These are phyloP conservation scores for Orbilia brochopaga DNA, from an alignment of 2,329 filamentous ascomycete genomes.

Conservation along the genomic window DNA sequence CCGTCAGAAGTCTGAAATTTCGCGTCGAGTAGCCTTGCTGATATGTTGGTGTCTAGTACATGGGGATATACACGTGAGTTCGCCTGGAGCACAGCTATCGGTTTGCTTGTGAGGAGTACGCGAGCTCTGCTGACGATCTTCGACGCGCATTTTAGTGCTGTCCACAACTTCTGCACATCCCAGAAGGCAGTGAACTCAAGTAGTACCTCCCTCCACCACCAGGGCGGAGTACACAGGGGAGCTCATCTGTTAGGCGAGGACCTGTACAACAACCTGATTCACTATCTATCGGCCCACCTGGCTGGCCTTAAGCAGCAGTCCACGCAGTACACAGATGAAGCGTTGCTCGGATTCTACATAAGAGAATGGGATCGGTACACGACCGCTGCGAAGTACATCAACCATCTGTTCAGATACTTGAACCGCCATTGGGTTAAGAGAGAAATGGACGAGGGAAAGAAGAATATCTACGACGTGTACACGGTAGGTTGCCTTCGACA, in stretches of 20 bases:
- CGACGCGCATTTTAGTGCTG: slow-evolving; percentile 67
- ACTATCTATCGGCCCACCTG: slow-evolving; percentile 81
- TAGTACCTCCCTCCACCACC: slow-evolving; percentile 59
- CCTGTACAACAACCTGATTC: slow-evolving; percentile 86
- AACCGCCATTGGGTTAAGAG: slow-evolving; percentile 99
- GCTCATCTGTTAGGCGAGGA: slow-evolving; percentile 95
- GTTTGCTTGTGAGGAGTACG: neutral
- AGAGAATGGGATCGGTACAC: slow-evolving; percentile 96
- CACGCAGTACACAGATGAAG: slow-evolving; percentile 83
- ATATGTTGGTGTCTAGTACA: slow-evolving; percentile 67
- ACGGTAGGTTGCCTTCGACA: slow-evolving; percentile 61
- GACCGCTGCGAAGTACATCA: slow-evolving; percentile 93
- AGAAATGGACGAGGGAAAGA: slow-evolving; percentile 98
- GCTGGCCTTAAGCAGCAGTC: slow-evolving; percentile 67
- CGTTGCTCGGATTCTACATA: slow-evolving; percentile 89
- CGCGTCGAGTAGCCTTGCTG: slow-evolving; percentile 34
- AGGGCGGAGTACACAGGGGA: slow-evolving; percentile 71
- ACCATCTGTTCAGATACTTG: slow-evolving; percentile 93
- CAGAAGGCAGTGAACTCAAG: slow-evolving; percentile 82
- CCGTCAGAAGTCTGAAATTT: slow-evolving; percentile 25
- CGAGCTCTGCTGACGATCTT: slow-evolving; percentile 57
- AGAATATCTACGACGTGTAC: slow-evolving; percentile 97
- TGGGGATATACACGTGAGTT: slow-evolving; percentile 87
- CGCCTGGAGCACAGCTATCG: neutral
- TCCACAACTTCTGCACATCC: slow-evolving; percentile 99